Conservation (phyloP, 768 basidiomycete genomes). For the Tephrocybe rancida region DNA sequence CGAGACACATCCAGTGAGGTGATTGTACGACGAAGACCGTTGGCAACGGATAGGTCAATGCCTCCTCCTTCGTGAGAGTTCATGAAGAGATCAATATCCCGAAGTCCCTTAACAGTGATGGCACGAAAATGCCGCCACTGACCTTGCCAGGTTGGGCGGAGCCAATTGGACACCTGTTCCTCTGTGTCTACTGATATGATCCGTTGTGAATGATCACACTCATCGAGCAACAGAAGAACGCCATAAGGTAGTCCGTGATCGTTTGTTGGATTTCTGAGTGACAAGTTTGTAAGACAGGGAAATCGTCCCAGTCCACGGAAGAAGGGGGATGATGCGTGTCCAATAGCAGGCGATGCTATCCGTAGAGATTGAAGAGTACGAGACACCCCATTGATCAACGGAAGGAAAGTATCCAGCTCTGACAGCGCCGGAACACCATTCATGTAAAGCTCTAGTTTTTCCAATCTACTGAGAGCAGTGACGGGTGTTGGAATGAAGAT, state of each 20-base stretch:
- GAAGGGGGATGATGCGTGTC: neutral
- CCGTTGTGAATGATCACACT: neutral
- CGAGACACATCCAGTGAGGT: neutral
- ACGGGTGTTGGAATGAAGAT: neutral
- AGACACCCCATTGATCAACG: conserved; percentile 2
- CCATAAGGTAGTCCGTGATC: neutral
- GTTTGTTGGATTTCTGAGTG: neutral
- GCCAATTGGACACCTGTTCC: neutral
- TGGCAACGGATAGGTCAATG: neutral
- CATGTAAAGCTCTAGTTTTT: neutral
- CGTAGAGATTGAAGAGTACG: neutral
- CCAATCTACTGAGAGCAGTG: neutral
- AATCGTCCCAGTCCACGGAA: neutral
- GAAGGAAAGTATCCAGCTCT: neutral
- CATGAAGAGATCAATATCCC: neutral
- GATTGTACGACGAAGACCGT: neutral
- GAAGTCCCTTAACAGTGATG: neutral
- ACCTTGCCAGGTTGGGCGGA: neutral
- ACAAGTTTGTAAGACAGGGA: neutral
- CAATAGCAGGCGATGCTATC: neutral
- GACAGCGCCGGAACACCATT: neutral
- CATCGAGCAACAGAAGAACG: neutral
- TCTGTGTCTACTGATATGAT: neutral
- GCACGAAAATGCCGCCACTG: neutral
- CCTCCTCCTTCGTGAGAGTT: neutral